Evolutionary conservation across 2,329 filamentous ascomycete species (phyloP).

Genomic region (Proliferodiscus dingleyae): DNA sequence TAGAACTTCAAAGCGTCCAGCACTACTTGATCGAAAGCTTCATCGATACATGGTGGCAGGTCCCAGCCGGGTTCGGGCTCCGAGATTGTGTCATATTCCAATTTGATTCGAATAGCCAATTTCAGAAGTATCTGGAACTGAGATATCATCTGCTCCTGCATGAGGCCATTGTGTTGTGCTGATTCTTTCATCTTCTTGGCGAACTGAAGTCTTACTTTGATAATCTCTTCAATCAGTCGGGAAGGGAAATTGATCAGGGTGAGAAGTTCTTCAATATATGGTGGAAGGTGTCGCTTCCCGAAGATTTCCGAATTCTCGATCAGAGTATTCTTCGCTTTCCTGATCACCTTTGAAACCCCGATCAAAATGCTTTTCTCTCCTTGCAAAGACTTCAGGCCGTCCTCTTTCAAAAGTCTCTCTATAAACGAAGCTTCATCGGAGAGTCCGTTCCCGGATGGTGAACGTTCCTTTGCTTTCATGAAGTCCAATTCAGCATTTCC

Average conservation of each 20-base stretch:
- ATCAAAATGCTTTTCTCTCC: conserved; percentile 81
- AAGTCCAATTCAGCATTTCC: conserved; percentile 95
- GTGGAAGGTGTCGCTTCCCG: conserved; percentile 82
- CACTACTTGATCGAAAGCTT: conserved; percentile 89
- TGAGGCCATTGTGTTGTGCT: conserved; percentile 83
- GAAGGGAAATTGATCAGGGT: conserved; percentile 97
- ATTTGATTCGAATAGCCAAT: conserved; percentile 88
- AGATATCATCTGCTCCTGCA: conserved; percentile 96
- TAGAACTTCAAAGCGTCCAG: conserved; percentile 94
- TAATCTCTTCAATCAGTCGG: conserved; percentile 92
- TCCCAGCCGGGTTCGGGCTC: conserved; percentile 91
- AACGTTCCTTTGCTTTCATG: conserved; percentile 64
- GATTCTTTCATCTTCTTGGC: conserved; percentile 95
- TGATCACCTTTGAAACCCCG: conserved; percentile 78
- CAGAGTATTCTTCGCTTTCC: conserved; percentile 87
- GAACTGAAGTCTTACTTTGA: conserved; percentile 84
- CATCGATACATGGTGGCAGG: conserved; percentile 90
- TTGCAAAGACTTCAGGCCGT: conserved; percentile 87
- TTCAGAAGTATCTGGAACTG: conserved; percentile 93
- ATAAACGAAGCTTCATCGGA: conserved; percentile 90
- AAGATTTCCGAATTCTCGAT: conserved; percentile 84
- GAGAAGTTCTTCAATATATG: conserved; percentile 93
- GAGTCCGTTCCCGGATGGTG: conserved; percentile 66
- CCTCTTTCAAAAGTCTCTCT: conserved; percentile 91
- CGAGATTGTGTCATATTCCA: conserved; percentile 78